Evolutionary conservation across 2,329 filamentous ascomycete genomes (phyloP), one percentile per base, ranked within the genome.

Genomic region (Fusarium papillatum): DNA sequence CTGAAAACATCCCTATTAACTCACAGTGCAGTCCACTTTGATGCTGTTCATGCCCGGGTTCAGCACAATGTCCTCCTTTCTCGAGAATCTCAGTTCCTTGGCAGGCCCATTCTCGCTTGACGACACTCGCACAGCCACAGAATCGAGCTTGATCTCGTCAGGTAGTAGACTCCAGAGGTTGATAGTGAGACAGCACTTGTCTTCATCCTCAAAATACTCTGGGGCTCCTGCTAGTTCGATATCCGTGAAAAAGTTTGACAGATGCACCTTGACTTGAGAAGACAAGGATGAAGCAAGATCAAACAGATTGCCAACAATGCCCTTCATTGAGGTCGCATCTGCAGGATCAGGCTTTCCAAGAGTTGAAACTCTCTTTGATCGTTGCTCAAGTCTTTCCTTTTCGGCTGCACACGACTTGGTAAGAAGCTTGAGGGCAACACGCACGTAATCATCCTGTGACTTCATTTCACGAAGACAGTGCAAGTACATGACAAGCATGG

Each of bases 401-500:
- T 92, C 87, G 0, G 88, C 87, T 0, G 85, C 85, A 6, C 90
- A 92, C 1, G 91, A 90, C 80, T 95, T 95, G 10, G 90, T 90
- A 14, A 97, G 85, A 2, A 98, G 86, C 78, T 94, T 93, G 17
- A 98, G 87, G 11, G 95, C 88, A 11, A 94, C 92, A 29, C 91
- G 90, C 19, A 96, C 92, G 79, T 95, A 97, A 73, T 98, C 95
- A 64, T 96, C 94, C 71, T 92, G 92, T 17, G 92, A 91, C 61
- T 93, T 88, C 34, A 98, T 89, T 77, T 95, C 90, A 75, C 94
- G 93, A 34, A 99, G 88, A 82, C 96, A 98, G 61, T 91, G 90
- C 1, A 94, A 91, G 81, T 98, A 97, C 88, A 98, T 93, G 75
- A 95, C 91, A 8, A 98, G 88, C 90, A 98, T 94, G 1, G 93